These are phyloP conservation scores for Medicago ruthenica DNA, from an alignment of 306 rosid genomes.

Conservation along the genomic window DNA sequence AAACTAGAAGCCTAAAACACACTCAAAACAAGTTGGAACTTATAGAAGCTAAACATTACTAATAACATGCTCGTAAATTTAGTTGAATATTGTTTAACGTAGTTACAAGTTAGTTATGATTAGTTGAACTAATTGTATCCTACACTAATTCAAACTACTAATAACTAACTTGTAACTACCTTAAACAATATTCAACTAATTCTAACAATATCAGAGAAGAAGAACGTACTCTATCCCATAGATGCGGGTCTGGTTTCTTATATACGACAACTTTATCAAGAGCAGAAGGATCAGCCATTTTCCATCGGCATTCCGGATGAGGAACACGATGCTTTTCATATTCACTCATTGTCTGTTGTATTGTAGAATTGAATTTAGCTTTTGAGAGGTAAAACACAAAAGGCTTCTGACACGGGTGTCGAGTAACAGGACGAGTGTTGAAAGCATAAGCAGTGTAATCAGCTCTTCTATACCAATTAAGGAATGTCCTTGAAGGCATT, in stretches of 20 bases:
- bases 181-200: neutral
- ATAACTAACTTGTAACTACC: neutral
- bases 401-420: conserved; percentile 93
- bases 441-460: conserved; percentile 96
- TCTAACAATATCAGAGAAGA: neutral
- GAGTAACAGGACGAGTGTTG: conserved; percentile 90
- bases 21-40: conserved; percentile 18
- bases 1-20: neutral
- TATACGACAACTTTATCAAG: conserved; percentile 61
- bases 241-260: conserved; percentile 79
- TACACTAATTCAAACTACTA: too few species aligned
- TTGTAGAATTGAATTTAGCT: conserved; percentile 50
- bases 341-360: conserved; percentile 59
- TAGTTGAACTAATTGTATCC: too few species aligned
- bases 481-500: conserved; percentile 95
- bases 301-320: conserved; percentile 81
- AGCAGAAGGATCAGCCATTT: conserved; percentile 69
- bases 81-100: too few species aligned
- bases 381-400: conserved; percentile 79
- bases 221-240: conserved; percentile 88
- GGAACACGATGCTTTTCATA: conserved; percentile 66
- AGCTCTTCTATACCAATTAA: conserved; percentile 91
- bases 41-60: neutral
- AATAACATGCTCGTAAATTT: neutral
- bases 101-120: too few species aligned